Evolutionary conservation across 768 basidiomycete species (phyloP).

Genomic region (Leucocoprinus sp.): DNA sequence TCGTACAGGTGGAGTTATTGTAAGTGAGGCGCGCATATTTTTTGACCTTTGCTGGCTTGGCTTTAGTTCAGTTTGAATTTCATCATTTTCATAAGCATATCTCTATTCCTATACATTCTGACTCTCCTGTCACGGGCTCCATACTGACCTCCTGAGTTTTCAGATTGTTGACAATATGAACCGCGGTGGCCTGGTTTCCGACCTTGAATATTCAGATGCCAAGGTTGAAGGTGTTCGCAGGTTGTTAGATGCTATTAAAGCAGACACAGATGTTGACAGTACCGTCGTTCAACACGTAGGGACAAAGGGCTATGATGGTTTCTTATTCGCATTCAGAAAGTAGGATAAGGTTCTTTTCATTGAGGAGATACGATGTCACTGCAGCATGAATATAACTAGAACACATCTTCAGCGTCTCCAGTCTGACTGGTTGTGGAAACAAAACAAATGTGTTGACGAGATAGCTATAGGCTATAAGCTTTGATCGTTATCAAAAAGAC

Average conservation of each 20-base stretch:
- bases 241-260: slow-evolving; percentile 37
- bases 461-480: no score
- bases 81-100: neutral
- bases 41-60: neutral
- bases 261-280: slow-evolving; percentile 41
- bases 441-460: no score
- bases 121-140: no score
- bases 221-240: slow-evolving; percentile 38
- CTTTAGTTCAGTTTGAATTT: neutral
- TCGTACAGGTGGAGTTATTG: slow-evolving; percentile 53
- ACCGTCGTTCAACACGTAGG: slow-evolving; percentile 43
- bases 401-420: no score
- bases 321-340: slow-evolving; percentile 39
- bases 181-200: slow-evolving; percentile 37
- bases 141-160: neutral
- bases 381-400: no score
- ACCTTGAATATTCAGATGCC: slow-evolving; percentile 25
- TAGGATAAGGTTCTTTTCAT: no score
- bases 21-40: slow-evolving; percentile 20
- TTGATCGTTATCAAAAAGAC: no score
- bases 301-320: slow-evolving; percentile 47
- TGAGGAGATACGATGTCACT: no score
- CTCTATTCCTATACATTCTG: no score
- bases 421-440: no score
- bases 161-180: slow-evolving; percentile 61